phyloP scores from a whole-genome alignment of 108 stramenopile species.

The Cyclostephanos tholiformis region DNA sequence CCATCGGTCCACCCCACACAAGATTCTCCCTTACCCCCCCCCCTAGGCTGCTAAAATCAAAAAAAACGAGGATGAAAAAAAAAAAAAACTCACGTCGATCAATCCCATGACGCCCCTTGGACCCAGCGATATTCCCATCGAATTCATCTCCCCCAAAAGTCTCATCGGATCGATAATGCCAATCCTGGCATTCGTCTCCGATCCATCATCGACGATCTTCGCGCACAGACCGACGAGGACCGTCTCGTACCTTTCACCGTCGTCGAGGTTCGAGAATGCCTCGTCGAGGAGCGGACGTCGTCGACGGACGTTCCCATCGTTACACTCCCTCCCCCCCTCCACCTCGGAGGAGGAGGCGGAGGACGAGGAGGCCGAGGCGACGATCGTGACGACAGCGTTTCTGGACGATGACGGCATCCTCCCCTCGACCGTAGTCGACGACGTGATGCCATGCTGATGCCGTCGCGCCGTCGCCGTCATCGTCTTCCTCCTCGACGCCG shows the following conservation, averaged over 20 bases:
- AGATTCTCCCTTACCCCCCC: background rate
- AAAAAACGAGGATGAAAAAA: constrained; percentile 7
- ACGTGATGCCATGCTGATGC: no score
- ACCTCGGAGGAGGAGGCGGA: no score
- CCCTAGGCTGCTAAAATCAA: no score
- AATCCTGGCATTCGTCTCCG: constrained; percentile 20
- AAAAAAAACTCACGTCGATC: constrained; percentile 70
- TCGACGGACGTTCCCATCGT: no score
- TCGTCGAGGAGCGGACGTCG: constrained; percentile 56
- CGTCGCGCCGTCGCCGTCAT: no score
- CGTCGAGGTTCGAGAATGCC: constrained; percentile 70
- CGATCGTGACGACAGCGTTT: no score
- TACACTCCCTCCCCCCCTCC: no score
- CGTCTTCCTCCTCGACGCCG: no score
- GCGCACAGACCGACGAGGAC: constrained; percentile 86
- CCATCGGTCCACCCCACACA: no score
- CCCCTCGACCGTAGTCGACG: no score
- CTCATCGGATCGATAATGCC: constrained; percentile 72
- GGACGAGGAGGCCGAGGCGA: no score
- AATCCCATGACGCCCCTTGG: constrained; percentile 74
- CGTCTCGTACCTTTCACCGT: constrained; percentile 86
- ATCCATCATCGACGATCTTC: constrained; percentile 71
- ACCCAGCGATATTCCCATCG: constrained; percentile 59
- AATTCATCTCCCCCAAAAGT: constrained; percentile 84
- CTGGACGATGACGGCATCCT: no score